These are phyloP conservation scores for Gossypium aridum DNA, from an alignment of 441 rosid species.

Conservation along the genomic window DNA sequence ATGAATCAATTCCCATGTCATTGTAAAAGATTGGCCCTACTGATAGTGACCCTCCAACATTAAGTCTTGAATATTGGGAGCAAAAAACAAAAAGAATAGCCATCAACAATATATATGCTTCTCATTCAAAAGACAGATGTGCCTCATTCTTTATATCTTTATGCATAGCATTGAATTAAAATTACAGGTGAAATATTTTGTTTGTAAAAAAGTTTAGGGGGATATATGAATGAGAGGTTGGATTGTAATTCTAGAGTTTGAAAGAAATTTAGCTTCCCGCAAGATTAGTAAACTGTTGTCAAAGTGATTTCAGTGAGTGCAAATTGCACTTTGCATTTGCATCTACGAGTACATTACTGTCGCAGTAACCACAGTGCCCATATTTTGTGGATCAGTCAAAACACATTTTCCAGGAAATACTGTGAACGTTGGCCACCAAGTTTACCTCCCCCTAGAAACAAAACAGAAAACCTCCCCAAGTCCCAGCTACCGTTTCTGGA, in stretches of 20 bases:
- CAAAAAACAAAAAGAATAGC: background rate
- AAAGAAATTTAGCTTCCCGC: no score
- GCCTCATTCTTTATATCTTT: background rate
- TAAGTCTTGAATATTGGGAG: background rate
- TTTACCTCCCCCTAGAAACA: background rate
- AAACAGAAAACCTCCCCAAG: background rate
- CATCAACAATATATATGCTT: background rate
- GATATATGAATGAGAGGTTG: no score
- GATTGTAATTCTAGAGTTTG: no score
- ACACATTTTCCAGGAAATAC: background rate
- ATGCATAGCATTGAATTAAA: no score
- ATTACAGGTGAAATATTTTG: no score
- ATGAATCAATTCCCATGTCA: constrained; percentile 26
- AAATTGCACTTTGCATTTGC: background rate
- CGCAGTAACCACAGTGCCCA: background rate
- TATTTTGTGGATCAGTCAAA: background rate
- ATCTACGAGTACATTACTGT: background rate
- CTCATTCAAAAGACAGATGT: constrained; percentile 2
- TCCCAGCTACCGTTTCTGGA: no score
- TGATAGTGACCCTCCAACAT: constrained; percentile 20
- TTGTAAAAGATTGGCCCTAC: constrained; percentile 17
- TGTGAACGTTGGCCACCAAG: background rate
- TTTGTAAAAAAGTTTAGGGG: no score
- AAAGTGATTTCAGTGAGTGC: no score
- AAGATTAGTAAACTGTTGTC: no score